These are phyloP conservation scores for Calonectria hongkongensis DNA, from an alignment of 2,329 filamentous ascomycete species.

Conservation along the genomic window DNA sequence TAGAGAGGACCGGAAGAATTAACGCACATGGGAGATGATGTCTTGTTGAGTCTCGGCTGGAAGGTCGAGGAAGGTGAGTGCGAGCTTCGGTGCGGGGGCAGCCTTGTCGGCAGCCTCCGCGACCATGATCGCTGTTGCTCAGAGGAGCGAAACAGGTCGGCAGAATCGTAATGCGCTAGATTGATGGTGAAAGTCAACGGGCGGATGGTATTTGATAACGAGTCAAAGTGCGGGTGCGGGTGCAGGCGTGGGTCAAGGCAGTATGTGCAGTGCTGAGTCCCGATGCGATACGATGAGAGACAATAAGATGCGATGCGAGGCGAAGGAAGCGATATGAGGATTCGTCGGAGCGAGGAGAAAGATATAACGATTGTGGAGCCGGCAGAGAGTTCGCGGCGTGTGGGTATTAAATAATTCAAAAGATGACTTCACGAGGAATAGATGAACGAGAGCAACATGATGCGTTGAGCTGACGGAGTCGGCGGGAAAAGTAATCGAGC, in stretches of 20 bases:
- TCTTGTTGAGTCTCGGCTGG: constrained; percentile 70
- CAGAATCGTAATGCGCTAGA: constrained; percentile 17
- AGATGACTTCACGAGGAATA: neutral
- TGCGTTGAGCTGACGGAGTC: constrained; percentile 30
- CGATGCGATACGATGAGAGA: constrained; percentile 33
- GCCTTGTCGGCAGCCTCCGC: constrained; percentile 57
- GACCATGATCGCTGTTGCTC: constrained; percentile 57
- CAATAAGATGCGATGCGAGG: constrained; percentile 2
- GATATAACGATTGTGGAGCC: constrained; percentile 2
- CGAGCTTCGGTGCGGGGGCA: constrained; percentile 44
- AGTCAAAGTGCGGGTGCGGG: constrained; percentile 11
- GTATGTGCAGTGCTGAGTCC: constrained; percentile 5
- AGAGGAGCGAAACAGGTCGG: constrained; percentile 39
- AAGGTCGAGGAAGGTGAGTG: constrained; percentile 63
- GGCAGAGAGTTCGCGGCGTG: neutral
- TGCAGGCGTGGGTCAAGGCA: neutral
- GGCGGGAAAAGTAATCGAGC: constrained; percentile 46
- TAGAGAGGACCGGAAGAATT: neutral
- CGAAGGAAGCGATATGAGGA: neutral
- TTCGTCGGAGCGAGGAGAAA: neutral
- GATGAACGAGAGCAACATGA: neutral
- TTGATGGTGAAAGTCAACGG: constrained; percentile 9
- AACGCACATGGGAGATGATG: constrained; percentile 66
- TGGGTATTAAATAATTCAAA: neutral
- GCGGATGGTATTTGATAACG: neutral